Evolutionary conservation across 805 yeast genomes (phyloP).

Genomic region (Wickerhamomyces chaumierensis): DNA sequence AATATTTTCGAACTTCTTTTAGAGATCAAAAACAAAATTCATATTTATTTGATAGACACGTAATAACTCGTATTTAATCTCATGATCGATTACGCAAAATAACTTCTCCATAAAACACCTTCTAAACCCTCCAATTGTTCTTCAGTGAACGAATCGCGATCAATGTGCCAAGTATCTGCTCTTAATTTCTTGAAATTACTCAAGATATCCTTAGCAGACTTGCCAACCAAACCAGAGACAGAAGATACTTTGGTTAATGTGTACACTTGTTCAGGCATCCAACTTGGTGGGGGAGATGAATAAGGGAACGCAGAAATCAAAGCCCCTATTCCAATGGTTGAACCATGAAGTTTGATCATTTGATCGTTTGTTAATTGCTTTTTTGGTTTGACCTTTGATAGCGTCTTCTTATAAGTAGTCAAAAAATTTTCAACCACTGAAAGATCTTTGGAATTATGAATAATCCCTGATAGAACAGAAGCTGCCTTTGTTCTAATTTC

Average conservation of each 20-base stretch:
- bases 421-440: conserved; percentile 32
- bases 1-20: too few relatives aligned
- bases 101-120: conserved; percentile 89
- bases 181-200: conserved; percentile 84
- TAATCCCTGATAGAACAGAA: conserved; percentile 64
- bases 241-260: conserved; percentile 62
- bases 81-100: conserved; percentile 48
- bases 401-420: conserved; percentile 13
- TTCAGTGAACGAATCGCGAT: conserved; percentile 57
- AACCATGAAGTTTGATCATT: conserved; percentile 57
- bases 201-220: conserved; percentile 69
- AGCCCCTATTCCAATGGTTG: conserved; percentile 82
- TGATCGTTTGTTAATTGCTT: conserved; percentile 29
- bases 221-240: conserved; percentile 69
- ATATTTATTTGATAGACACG: too few relatives aligned
- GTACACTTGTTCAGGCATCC: conserved; percentile 73
- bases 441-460: conserved; percentile 38
- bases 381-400: conserved; percentile 18
- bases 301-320: conserved; percentile 85
- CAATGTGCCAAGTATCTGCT: conserved; percentile 95
- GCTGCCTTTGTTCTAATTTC: conserved; percentile 73
- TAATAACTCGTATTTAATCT: not conserved
- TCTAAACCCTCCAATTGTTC: conserved; percentile 84
- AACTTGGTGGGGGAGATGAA: conserved; percentile 77
- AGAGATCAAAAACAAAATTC: too few relatives aligned